Evolutionary conservation across 2,329 filamentous ascomycete genomes (phyloP).

Genomic region (Tolypocladium endophyticum): DNA sequence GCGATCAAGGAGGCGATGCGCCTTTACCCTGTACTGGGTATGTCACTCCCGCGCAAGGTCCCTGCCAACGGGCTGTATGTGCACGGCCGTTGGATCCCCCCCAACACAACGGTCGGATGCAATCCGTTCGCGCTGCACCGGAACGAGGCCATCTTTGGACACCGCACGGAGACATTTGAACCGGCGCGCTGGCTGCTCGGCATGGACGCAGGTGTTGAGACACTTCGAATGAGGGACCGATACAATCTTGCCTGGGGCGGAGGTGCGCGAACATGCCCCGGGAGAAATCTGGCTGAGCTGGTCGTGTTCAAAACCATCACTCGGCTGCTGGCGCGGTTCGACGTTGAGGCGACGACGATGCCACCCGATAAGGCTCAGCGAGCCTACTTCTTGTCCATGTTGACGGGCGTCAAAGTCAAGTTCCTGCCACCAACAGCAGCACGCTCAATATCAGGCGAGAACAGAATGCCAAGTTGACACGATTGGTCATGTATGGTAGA

Average conservation of each 20-base stretch:
- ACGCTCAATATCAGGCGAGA: not conserved
- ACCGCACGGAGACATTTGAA: constrained; percentile 29
- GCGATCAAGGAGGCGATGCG: constrained; percentile 41
- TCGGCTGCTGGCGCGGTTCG: constrained; percentile 31
- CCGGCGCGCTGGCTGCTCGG: constrained; percentile 41
- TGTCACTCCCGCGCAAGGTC: constrained; percentile 37
- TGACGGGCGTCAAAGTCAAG: constrained; percentile 32
- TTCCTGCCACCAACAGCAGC: constrained; percentile 17
- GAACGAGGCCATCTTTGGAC: constrained; percentile 37
- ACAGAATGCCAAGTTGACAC: not conserved
- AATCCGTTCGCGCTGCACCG: constrained; percentile 39
- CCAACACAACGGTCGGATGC: constrained; percentile 38
- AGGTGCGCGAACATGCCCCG: constrained; percentile 39
- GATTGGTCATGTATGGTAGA: not conserved
- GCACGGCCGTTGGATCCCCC: constrained; percentile 29
- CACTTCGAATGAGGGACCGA: constrained; percentile 31
- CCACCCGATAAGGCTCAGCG: constrained; percentile 27
- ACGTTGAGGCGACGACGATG: constrained; percentile 25
- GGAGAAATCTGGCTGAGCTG: constrained; percentile 38
- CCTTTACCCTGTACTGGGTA: constrained; percentile 38
- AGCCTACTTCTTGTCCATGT: constrained; percentile 42
- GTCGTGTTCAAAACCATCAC: constrained; percentile 34
- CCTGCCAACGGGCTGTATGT: constrained; percentile 24
- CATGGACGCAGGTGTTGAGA: constrained; percentile 11
- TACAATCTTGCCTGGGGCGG: constrained; percentile 42